Base-by-base conservation (phyloP, 2,329 filamentous ascomycete species). In the Aureobasidium sp. region DNA sequence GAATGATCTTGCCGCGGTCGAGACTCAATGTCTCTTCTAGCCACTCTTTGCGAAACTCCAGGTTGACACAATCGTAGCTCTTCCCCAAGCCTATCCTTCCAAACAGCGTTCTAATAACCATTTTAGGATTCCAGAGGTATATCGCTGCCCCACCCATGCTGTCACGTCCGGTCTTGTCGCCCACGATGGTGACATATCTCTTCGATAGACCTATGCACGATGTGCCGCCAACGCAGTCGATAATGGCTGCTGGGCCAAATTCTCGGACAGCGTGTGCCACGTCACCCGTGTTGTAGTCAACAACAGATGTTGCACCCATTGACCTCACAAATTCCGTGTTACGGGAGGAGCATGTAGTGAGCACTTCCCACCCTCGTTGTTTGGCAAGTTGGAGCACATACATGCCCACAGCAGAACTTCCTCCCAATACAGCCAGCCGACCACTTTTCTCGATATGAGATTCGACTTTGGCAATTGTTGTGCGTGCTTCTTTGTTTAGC, bases 221-320 rank as follows among this genome's bases (percentile, higher is more conserved):
- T 1, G 68, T 71, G 20, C 71, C 67, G 1, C 83, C 84, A 14
- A 87, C 80, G 69, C 84, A 85, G 71, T 88, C 86, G 11, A 88
- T 76, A 0, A 82, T 78, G 29, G 84, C 76, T 58, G 78, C 75
- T 68, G 81, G 87, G 2, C 80, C 72, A 11, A 75, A 76, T 0
- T 80, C 79, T 62, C 76, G 75, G 2, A 88, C 71, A 1, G 70
- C 73, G n/a, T 76, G 72, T 11, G 79, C 68, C 1, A 87, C 74
- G 68, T 84, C 73, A 31, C 73, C 70, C 0, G 73, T 71, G 17
- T 79, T 82, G 69, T 88, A 88, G 67, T 88, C 83, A 51, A 87
- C 76, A 51, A 87, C 79, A 65, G 83, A 81, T 67, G 88, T 84
- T 14, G 86, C 86, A 1, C 85, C 85, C 4, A 89, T 72, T 3